Evolutionary conservation across 2,329 filamentous ascomycete species (phyloP).

Genomic region (Myotisia sp.): DNA sequence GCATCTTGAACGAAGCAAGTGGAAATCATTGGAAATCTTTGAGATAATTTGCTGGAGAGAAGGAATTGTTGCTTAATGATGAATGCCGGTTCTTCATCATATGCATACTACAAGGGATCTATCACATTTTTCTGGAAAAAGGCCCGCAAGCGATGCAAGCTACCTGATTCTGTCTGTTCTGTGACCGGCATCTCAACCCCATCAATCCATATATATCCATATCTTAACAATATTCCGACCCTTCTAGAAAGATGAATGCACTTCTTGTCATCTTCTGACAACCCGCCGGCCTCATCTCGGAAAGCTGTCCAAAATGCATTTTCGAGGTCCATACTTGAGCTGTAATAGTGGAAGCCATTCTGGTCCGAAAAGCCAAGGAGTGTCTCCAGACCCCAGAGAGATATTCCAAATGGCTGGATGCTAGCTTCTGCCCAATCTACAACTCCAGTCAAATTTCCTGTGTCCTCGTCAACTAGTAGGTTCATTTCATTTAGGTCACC

Average conservation of each 20-base stretch:
- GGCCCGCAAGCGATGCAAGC: constrained; percentile 1
- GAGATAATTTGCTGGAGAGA: no score
- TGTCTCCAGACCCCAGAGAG: neutral
- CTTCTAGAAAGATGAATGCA: constrained; percentile 3
- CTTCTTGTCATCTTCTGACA: constrained; percentile 2
- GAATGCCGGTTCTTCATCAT: no score
- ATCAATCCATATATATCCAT: constrained; percentile 2
- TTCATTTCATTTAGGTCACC: constrained; percentile 3
- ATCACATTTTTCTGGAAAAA: constrained; percentile 3
- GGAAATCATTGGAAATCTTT: no score
- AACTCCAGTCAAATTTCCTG: constrained; percentile 6
- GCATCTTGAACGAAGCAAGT: no score
- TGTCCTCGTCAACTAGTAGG: constrained; percentile 1
- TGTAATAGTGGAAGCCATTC: constrained; percentile 2
- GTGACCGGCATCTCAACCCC: neutral
- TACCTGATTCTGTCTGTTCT: neutral
- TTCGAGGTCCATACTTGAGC: constrained; percentile 2
- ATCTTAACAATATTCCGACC: neutral
- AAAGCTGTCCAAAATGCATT: constrained; percentile 5
- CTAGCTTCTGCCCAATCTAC: constrained; percentile 3
- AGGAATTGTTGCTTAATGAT: no score
- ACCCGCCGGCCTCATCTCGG: constrained; percentile 2
- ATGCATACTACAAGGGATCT: no score
- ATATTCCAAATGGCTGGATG: neutral
- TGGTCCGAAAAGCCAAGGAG: neutral